Evolutionary conservation across 139 green algal genomes (phyloP), one percentile per base, ranked within the genome.

Genomic region (Protoeuglena noctilucae): DNA sequence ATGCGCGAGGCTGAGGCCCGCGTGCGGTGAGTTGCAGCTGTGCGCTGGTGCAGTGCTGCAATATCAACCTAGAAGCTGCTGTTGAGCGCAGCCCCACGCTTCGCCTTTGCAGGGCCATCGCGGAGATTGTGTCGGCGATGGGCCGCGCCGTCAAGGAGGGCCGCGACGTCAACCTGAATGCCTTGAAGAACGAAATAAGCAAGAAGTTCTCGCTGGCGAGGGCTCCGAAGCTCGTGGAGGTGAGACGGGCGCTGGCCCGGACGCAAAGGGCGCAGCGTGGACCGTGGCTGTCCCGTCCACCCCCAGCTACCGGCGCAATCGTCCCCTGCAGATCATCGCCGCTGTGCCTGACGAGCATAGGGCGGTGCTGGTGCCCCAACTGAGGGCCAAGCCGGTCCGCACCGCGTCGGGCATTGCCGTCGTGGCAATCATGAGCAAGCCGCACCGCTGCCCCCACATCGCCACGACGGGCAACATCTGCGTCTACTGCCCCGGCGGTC

Each of bases 391-490:
- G 56, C 81, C 81, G 14, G 76, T 96, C 47, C 76, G 88, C 27
- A 96, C 88, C 6, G 88, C 88, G 1, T 89, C 75, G n/a, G 90
- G 90, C 34, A 94, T 98, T 48, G 90, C 90, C 1, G 90, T 98
- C 23, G 89, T 98, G 3, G 90, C 90, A 0, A 89, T 97, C 14
- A 98, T 98, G 90, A 93, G 78, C 66, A 98, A 98, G 69, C 90
- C 90, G 2, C 90, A 98, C 67, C 67, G 90, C 40, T 98, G 90
- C 71, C 90, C 90, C 1, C 90, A 98, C 76, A 97, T 98, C 41
- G 86, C 89, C n/a, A 98, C 89, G 28, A 98, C 89, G 24, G 89
- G 89, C 60, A 94, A 94, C 77, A 95, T 98, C 62, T 98, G 90
- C 65, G 79, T 98, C 41, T 98, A 98, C 73, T 98, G 90, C 67